Base-by-base conservation (phyloP, 2,329 filamentous ascomycete genomes). In the Diplocarpon mali region DNA sequence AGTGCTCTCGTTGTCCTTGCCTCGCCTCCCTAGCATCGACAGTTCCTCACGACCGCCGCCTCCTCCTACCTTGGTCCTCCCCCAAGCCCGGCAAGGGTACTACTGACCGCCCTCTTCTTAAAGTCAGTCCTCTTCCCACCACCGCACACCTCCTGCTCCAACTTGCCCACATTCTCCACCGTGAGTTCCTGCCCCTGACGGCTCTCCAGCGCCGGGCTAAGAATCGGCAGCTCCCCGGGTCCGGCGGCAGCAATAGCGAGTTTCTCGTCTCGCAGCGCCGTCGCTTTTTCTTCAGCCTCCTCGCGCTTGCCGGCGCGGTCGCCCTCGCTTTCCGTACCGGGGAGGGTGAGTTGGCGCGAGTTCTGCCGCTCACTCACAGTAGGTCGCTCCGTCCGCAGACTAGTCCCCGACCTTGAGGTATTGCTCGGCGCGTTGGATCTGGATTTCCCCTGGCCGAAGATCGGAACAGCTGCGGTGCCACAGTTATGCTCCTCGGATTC, bases 241-340 rank as follows among this genome's bases (percentile, higher is more conserved):
- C 38, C 24, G 8, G 51, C 50, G 7, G 55, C 56, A 5, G 53
- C 55, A 8, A 51, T 50, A 13, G 77, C 63, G 14, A 78, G 58
- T 53, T 75, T 75, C 47, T 75, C 69, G 53, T 78, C 71, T 13
- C 73, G 64, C 4, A 76, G 58, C 39, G 64, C 61, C 20, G 68
- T 69, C 2, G 74, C 73, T 57, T 72, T 71, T 52, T 77, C 74
- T 57, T 76, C 72, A 7, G 70, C 68, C 13, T 68, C 61, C 38
- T 69, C 67, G n/a, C 70, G 63, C 38, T 68, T 59, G 44, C 67
- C 59, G 3, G 61, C 66, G 24, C 66, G 62, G 36, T 73, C 70
- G 11, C 64, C 65, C 47, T 70, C 65, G n/a, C 58, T 64, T 48
- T 56, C 54, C 38, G 42, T 45, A 27, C 51, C 55, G 7, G 55